Evolutionary conservation across 805 yeast species (phyloP), one percentile per base, ranked within the genome.

Genomic region (Zygoascus tannicola): DNA sequence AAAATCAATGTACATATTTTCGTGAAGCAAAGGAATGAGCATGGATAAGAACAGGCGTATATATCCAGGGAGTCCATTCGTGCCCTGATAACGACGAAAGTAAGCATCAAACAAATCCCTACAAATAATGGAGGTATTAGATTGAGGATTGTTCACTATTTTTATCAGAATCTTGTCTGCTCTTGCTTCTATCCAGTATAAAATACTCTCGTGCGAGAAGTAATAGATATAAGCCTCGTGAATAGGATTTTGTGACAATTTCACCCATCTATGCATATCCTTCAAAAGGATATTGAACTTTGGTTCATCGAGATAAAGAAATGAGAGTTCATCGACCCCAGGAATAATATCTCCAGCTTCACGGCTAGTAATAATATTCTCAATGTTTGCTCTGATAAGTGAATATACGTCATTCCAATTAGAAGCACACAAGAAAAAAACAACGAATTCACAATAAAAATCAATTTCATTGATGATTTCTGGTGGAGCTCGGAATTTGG

Each of bases 341-440:
- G 68, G 70, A 14, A 74, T 57, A 21, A 40, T 14, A 20, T 40
- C 43, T 12, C 30, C 30, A 26, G 30, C 30, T 33, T 14, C 19
- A 8, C 35, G 7, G 14, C 35, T 38, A 18, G 19, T 8, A 23
- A 15, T 26, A 19, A 4, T 7, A 30, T 16, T 22, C 21, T 40
- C 36, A 14, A 18, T 15, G 7, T 38, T 15, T 14, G 36, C 36
- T 14, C 28, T 15, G 16, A 18, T 14, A 7, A 33, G 22, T 12
- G 22, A 22, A 22, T 62, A 66, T 46, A 63, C 71, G 40, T 71
- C 75, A 0, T 47, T 42, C 23, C 74, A 69, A 52, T 76, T 75
- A 2, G 79, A 62, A 14, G 78, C 74, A 1, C 80, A 73, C 5
- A 75, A 38, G 54, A 64, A 76, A 32, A 69, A 58, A 16, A 72